Evolutionary conservation across 257 asterid species (phyloP).

Genomic region (Linaria vulgaris): DNA sequence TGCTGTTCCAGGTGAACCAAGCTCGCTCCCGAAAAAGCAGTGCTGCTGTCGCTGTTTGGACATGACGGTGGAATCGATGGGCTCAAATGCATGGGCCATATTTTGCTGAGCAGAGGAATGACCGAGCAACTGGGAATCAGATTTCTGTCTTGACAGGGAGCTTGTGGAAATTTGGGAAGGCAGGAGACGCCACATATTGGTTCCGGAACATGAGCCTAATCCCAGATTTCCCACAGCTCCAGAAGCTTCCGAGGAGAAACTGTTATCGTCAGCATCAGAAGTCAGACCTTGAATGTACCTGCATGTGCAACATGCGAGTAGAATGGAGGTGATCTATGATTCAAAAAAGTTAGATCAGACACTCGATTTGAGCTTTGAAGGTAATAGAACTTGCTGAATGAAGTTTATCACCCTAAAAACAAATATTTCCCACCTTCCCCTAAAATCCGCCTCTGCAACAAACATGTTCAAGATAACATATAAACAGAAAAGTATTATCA

Average conservation of each 20-base stretch:
- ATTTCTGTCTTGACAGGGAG: conserved; percentile 48
- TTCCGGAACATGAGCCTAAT: conserved; percentile 52
- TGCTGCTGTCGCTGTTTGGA: conserved; percentile 68
- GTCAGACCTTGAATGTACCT: conserved; percentile 67
- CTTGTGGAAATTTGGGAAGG: conserved; percentile 65
- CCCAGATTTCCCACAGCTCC: conserved; percentile 51
- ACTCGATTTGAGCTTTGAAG: background rate
- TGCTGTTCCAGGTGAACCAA: conserved; percentile 41
- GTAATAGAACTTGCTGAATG: background rate
- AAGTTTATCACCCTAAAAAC: background rate
- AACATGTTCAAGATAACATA: too few species aligned
- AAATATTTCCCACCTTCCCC: background rate
- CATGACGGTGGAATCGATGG: conserved; percentile 40
- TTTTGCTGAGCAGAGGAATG: conserved; percentile 47
- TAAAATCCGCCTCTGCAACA: too few species aligned
- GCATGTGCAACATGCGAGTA: conserved; percentile 1
- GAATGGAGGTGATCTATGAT: background rate
- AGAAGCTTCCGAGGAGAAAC: conserved; percentile 63
- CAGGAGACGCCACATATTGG: conserved; percentile 57
- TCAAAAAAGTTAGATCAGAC: background rate
- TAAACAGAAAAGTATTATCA: too few species aligned
- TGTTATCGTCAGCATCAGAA: conserved; percentile 45
- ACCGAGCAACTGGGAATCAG: conserved; percentile 47
- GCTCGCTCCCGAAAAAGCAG: conserved; percentile 63
- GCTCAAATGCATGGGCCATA: conserved; percentile 45